Evolutionary conservation across 2,329 filamentous ascomycete genomes (phyloP).

Genomic region (Ceratocystis huliohia): DNA sequence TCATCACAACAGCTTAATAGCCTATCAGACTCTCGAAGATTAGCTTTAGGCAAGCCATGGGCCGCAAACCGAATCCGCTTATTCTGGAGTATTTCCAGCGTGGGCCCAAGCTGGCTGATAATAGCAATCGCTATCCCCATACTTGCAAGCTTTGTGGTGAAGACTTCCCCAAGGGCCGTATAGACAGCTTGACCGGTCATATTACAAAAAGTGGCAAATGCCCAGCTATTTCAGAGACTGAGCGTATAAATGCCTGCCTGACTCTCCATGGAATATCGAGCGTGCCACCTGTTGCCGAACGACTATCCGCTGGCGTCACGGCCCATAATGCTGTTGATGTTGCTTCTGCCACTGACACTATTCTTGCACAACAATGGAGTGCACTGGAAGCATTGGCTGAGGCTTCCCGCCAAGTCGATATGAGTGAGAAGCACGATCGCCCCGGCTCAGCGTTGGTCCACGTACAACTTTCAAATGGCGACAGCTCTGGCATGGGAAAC

Average conservation of each 20-base stretch:
- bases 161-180: conserved; percentile 78
- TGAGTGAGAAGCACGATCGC: conserved; percentile 45
- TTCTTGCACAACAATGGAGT: conserved; percentile 53
- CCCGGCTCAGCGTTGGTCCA: conserved; percentile 27
- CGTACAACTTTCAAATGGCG: conserved; percentile 22
- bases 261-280: conserved; percentile 58
- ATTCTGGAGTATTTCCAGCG: conserved; percentile 82
- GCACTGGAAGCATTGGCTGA: conserved; percentile 78
- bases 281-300: conserved; percentile 19
- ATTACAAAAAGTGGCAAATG: conserved; percentile 63
- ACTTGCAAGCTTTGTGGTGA: conserved; percentile 82
- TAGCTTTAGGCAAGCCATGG: conserved; percentile 40
- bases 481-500: conserved; percentile 14
- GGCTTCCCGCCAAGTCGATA: conserved; percentile 68
- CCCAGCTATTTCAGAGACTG: conserved; percentile 59
- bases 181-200: conserved; percentile 69
- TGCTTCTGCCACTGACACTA: conserved; percentile 19
- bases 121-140: conserved; percentile 83
- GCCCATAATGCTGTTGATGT: conserved; percentile 19
- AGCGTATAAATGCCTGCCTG: conserved; percentile 62
- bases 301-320: conserved; percentile 8
- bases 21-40: background rate
- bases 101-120: conserved; percentile 74
- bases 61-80: conserved; percentile 69
- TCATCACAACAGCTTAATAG: background rate